A percentile compares a stretch with the other conserved stretches of the same genome.
Conservation (phyloP, 2,329 filamentous ascomycete genomes). For the Truncatella angustata region DNA sequence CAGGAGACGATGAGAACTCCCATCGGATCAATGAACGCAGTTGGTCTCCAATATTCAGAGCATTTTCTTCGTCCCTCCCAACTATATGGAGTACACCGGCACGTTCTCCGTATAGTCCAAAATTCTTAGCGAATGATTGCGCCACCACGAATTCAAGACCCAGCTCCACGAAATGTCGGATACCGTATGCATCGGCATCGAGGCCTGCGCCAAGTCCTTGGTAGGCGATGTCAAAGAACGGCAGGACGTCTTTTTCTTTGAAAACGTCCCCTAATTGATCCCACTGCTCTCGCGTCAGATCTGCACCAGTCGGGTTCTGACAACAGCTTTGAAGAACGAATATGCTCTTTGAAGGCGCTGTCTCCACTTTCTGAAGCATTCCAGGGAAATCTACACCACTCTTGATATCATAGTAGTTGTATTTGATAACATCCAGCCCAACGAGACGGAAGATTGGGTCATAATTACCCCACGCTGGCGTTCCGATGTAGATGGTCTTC, state of each 20-base stretch:
- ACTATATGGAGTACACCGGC: conserved; percentile 30
- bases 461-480: conserved; percentile 34
- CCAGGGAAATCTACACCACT: conserved; percentile 25
- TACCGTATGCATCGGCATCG: conserved; percentile 29
- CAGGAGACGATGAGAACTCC: conserved; percentile 28
- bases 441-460: conserved; percentile 28
- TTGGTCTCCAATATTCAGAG: conserved; percentile 23
- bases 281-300: conserved; percentile 31
- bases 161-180: conserved; percentile 23
- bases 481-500: conserved; percentile 28
- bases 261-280: conserved; percentile 21
- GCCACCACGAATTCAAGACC: conserved; percentile 30
- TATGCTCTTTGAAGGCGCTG: conserved; percentile 28
- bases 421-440: conserved; percentile 26
- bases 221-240: conserved; percentile 36
- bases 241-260: conserved; percentile 17
- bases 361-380: conserved; percentile 18
- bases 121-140: conserved; percentile 39
- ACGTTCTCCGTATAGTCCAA: conserved; percentile 35
- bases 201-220: conserved; percentile 33
- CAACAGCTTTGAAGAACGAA: conserved; percentile 35
- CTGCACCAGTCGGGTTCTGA: conserved; percentile 35
- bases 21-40: conserved; percentile 25
- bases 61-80: conserved; percentile 12
- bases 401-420: conserved; percentile 27